These are phyloP conservation scores for Daldinia concentrica DNA, from an alignment of 495 filamentous ascomycete genomes.

Conservation along the genomic window DNA sequence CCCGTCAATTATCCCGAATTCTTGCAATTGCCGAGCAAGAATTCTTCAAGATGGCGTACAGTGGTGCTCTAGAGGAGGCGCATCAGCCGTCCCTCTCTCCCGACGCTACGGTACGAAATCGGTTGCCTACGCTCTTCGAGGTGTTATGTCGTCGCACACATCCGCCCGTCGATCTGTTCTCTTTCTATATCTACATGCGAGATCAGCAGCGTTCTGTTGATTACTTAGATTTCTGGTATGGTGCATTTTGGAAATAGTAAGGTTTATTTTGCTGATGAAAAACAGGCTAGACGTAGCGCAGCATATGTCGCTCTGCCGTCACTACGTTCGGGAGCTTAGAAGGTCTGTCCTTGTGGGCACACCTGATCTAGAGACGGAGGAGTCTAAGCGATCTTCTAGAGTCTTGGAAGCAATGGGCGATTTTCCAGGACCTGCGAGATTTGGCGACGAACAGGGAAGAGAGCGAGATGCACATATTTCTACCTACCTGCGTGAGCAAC, in stretches of 20 bases:
- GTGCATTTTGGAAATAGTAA: slow-evolving; percentile 31
- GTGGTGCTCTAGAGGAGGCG: slow-evolving; percentile 31
- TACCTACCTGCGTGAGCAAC: slow-evolving; percentile 84
- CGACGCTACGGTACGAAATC: slow-evolving; percentile 69
- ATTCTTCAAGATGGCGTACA: slow-evolving; percentile 51
- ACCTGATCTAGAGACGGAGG: slow-evolving; percentile 83
- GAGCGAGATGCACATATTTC: slow-evolving; percentile 86
- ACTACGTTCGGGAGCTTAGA: slow-evolving; percentile 95
- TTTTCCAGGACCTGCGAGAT: slow-evolving; percentile 59
- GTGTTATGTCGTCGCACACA: slow-evolving; percentile 90
- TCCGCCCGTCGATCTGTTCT: slow-evolving; percentile 94
- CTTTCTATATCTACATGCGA: slow-evolving; percentile 99
- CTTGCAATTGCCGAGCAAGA: slow-evolving; percentile 5
- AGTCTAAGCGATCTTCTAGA: slow-evolving; percentile 84
- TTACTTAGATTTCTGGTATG: slow-evolving; percentile 96
- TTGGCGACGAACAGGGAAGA: slow-evolving; percentile 67
- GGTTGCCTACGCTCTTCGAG: slow-evolving; percentile 93
- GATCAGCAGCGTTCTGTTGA: slow-evolving; percentile 98
- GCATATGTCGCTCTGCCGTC: slow-evolving; percentile 96
- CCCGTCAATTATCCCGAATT: background rate
- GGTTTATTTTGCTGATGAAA: slow-evolving; percentile 11
- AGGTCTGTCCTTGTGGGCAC: slow-evolving; percentile 92
- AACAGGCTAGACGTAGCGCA: slow-evolving; percentile 97
- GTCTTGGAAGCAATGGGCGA: slow-evolving; percentile 77
- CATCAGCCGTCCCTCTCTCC: slow-evolving; percentile 54